A percentile compares a stretch with the other conserved stretches of the same genome.
Conservation (phyloP, 169 alveolate genomes). For the Theileria parva region DNA sequence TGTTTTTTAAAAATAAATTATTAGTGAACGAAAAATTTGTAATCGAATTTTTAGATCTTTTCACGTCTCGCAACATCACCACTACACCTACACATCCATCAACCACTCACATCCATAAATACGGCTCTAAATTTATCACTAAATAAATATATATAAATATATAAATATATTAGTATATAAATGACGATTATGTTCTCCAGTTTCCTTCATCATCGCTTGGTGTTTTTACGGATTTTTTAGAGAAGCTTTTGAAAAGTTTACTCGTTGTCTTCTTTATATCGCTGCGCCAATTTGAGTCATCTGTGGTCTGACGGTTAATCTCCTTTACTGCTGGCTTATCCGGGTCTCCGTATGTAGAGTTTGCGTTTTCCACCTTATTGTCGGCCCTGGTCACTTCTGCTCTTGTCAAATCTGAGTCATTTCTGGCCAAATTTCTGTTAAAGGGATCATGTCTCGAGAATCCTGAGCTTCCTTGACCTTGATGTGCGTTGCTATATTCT, state of each 20-base stretch:
- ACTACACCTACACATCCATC: neutral
- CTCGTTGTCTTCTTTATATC: neutral
- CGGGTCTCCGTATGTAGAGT: neutral
- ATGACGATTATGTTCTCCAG: conserved; percentile 4
- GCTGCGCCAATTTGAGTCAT: conserved; percentile 17
- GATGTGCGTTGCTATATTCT: neutral
- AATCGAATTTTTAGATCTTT: conserved; percentile 4
- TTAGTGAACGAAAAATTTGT: no score
- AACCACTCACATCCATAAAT: neutral
- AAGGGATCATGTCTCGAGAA: neutral
- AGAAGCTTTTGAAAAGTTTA: conserved; percentile 3
- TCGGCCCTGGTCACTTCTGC: neutral
- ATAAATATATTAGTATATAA: neutral
- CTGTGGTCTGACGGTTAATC: neutral
- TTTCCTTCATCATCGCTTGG: conserved; percentile 19
- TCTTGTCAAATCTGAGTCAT: neutral
- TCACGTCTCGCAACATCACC: conserved; percentile 1
- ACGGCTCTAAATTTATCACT: no score
- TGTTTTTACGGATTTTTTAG: neutral
- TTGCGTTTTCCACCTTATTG: neutral
- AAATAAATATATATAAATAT: no score
- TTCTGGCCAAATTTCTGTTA: neutral
- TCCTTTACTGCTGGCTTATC: neutral
- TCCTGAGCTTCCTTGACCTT: neutral
- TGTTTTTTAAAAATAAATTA: no score